A percentile compares a stretch with the other conserved stretches of the same genome.
Evolutionary conservation across 306 rosid genomes (phyloP).

Genomic region (Vigna radiata): DNA sequence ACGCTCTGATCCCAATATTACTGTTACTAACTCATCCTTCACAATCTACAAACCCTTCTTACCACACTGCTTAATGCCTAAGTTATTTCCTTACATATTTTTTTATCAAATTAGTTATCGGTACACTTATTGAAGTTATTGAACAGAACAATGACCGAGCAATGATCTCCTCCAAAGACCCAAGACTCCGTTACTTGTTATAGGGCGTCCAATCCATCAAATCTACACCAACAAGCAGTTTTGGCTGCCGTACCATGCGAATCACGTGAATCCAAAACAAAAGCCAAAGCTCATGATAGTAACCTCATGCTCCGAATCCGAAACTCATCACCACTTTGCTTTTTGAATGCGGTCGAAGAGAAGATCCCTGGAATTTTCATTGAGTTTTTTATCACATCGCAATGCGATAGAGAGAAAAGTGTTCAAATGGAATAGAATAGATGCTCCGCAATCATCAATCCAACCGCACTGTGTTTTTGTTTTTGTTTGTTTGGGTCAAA

Average conservation of each 20-base stretch:
- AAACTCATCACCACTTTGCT: slow-evolving; percentile 33
- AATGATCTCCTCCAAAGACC: neutral
- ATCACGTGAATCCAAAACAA: slow-evolving; percentile 75
- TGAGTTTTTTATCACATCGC: slow-evolving; percentile 34
- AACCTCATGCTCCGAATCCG: slow-evolving; percentile 58
- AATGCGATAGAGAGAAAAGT: slow-evolving; percentile 32
- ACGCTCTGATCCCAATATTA: slow-evolving; percentile 3
- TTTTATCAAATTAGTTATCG: no score
- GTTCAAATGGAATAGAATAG: no score
- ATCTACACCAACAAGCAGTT: slow-evolving; percentile 50
- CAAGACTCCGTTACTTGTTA: slow-evolving; percentile 50
- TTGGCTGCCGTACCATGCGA: slow-evolving; percentile 59
- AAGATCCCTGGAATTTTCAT: slow-evolving; percentile 42
- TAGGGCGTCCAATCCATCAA: slow-evolving; percentile 66
- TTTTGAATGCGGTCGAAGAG: slow-evolving; percentile 42
- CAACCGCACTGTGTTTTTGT: neutral
- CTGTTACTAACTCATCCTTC: no score
- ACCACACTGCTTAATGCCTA: no score
- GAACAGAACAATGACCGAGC: slow-evolving; percentile 45
- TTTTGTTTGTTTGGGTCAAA: slow-evolving; percentile 70
- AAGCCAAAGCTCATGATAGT: slow-evolving; percentile 54
- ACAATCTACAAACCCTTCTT: no score
- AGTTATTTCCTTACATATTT: no score
- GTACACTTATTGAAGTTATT: neutral
- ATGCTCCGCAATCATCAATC: slow-evolving; percentile 42